Conservation (phyloP, 108 stramenopile species). For the Nitzschia sp. region DNA sequence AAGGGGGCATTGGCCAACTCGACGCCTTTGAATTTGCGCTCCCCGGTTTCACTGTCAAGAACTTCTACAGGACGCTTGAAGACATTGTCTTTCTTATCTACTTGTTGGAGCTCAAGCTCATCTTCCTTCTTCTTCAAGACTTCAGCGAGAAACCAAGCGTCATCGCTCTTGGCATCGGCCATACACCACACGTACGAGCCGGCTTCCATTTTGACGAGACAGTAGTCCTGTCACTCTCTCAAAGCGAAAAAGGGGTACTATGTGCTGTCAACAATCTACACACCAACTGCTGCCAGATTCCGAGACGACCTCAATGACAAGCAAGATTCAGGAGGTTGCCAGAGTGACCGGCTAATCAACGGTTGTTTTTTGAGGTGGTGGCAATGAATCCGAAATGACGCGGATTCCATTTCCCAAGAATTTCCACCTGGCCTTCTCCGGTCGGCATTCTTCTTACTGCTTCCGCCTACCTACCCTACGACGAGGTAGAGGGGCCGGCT, state of each 20-base stretch:
- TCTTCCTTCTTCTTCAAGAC: slow-evolving; percentile 57
- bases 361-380: slow-evolving; percentile 2
- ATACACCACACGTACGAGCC: slow-evolving; percentile 79
- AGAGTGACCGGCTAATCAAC: slow-evolving; percentile 1
- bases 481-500: background rate
- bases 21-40: slow-evolving; percentile 77
- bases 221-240: background rate
- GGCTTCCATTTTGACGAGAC: slow-evolving; percentile 61
- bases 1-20: slow-evolving; percentile 82
- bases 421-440: background rate
- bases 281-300: too few relatives aligned
- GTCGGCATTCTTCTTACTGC: background rate
- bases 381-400: slow-evolving; percentile 3
- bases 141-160: slow-evolving; percentile 85
- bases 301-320: too few relatives aligned
- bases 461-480: background rate
- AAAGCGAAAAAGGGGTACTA: too few relatives aligned
- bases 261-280: too few relatives aligned
- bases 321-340: background rate
- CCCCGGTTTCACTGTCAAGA: slow-evolving; percentile 48
- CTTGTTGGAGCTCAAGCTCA: slow-evolving; percentile 54
- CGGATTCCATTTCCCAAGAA: too few relatives aligned
- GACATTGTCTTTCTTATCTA: slow-evolving; percentile 43
- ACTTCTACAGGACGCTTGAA: slow-evolving; percentile 47
- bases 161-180: slow-evolving; percentile 69